A percentile compares a stretch with the other conserved stretches of the same genome.
Conservation (phyloP, 306 rosid species). For the Cicer pinnatifidum region DNA sequence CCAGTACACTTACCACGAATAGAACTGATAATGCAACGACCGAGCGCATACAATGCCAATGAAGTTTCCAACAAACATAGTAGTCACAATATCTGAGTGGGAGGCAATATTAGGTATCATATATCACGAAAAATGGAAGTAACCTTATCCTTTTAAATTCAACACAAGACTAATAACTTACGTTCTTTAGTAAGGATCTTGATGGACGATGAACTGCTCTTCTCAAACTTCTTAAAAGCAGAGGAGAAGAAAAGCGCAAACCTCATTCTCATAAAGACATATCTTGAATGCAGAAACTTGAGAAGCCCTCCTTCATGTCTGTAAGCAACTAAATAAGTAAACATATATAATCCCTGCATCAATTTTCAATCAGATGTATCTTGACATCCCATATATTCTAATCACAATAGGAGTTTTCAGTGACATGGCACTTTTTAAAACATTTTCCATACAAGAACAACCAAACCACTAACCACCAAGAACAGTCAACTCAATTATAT, state of each 20-base stretch:
- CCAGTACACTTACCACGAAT: conserved; percentile 78
- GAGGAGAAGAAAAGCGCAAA: conserved; percentile 56
- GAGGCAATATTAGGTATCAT: conserved; percentile 43
- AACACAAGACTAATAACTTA: conserved; percentile 45
- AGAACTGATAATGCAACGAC: conserved; percentile 93
- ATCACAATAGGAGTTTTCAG: background rate
- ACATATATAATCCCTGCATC: conserved; percentile 14
- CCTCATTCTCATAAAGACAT: conserved; percentile 59
- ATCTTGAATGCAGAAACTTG: conserved; percentile 67
- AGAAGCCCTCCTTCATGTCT: conserved; percentile 95
- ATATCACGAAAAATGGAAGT: background rate
- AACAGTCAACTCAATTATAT: background rate
- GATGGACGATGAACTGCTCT: conserved; percentile 53
- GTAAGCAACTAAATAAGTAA: conserved; percentile 49
- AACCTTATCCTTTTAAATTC: conserved; percentile 34
- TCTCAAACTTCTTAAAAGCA: conserved; percentile 46
- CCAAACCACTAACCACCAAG: background rate
- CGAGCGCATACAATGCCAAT: conserved; percentile 90
- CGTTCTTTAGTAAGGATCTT: conserved; percentile 73
- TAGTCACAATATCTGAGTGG: conserved; percentile 79
- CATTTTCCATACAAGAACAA: conserved; percentile 21
- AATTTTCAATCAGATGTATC: conserved; percentile 32
- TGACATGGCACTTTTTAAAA: conserved; percentile 19
- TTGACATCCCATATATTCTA: conserved; percentile 13
- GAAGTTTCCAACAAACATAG: conserved; percentile 92